Base-by-base conservation (phyloP, 768 basidiomycete species). In the Phlegmacium glaucopus region DNA sequence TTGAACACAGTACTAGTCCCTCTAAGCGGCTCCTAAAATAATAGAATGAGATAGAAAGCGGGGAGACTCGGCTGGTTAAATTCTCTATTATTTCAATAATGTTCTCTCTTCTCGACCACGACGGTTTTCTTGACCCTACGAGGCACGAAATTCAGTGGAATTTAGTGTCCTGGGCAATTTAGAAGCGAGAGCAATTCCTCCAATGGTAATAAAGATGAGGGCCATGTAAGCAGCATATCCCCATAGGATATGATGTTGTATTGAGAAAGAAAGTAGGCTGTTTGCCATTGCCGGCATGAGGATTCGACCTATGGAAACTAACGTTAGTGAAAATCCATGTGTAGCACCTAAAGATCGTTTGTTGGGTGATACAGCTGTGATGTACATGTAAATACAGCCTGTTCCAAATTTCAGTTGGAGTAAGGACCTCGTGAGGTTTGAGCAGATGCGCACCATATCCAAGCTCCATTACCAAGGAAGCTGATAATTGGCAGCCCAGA, bases 291-390 rank as follows among this genome's bases (percentile, higher is more conserved):
- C 53, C 0, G 60, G 60, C 15, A 51, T 46, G 5, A 54, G 25
- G 38, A 62, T 57, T 1, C 63, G 50, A n/a, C 59, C 58, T 6
- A 62, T 47, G n/a, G 63, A 55, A 13, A 55, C 60, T 9, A 64
- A 48, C 9, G 60, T 62, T 45, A 62, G 63, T 2, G 55, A 58
- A 1, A 77, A 60, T 0, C 81, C 82, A 48, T 83, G 82, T 13
- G 78, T 79, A 1, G 76, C 72, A 4, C 81, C 81, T 7, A 83
- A 64, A 12, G 79, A 76, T 1, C 75, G 70, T 28, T 69, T 70
- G 39, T 79, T 79, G 5, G 82, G 80, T 4, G 81, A 65, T 10
- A 79, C 68, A 1, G 74, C 77, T 5, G 75, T 72, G 49, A 83
- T 75, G 45, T 72, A 80, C 42, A 83, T 79, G 47, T 62, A 65